phyloP scores from a whole-genome alignment of 169 alveolate species.

The Plasmodium inui region DNA sequence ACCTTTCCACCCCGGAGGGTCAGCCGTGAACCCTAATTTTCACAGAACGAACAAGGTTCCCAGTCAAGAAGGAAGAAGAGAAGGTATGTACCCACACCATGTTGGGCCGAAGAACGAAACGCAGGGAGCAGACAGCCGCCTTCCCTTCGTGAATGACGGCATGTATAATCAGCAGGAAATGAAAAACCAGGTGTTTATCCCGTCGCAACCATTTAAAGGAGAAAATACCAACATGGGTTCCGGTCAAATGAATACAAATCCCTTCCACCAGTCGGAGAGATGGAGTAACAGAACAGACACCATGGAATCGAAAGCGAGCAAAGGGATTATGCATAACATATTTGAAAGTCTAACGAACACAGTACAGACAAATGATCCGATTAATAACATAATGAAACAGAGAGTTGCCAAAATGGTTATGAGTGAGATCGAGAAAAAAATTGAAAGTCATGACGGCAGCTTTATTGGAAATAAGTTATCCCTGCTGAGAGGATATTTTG shows the following conservation, averaged over 20 bases:
- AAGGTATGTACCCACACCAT: background rate
- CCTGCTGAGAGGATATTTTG: conserved; percentile 32
- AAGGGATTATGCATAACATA: conserved; percentile 43
- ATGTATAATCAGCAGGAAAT: background rate
- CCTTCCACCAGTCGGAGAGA: background rate
- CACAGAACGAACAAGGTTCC: background rate
- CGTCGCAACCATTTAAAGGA: conserved; percentile 11
- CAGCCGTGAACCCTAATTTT: background rate
- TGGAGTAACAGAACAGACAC: background rate
- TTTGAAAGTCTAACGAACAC: conserved; percentile 41
- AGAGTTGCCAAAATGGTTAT: conserved; percentile 50
- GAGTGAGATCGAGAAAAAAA: conserved; percentile 57
- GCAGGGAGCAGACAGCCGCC: background rate
- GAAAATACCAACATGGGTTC: background rate
- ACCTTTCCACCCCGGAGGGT: background rate
- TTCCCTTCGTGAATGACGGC: background rate
- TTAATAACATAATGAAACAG: conserved; percentile 40
- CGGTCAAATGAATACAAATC: background rate
- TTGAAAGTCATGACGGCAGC: conserved; percentile 40
- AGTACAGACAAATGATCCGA: conserved; percentile 14
- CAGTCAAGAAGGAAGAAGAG: background rate
- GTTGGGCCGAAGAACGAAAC: background rate
- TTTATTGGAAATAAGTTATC: conserved; percentile 42
- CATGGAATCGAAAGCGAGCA: background rate
- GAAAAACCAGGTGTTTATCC: background rate